These are phyloP conservation scores for Eimeria sp. DNA, from an alignment of 169 alveolate species.

Conservation along the genomic window DNA sequence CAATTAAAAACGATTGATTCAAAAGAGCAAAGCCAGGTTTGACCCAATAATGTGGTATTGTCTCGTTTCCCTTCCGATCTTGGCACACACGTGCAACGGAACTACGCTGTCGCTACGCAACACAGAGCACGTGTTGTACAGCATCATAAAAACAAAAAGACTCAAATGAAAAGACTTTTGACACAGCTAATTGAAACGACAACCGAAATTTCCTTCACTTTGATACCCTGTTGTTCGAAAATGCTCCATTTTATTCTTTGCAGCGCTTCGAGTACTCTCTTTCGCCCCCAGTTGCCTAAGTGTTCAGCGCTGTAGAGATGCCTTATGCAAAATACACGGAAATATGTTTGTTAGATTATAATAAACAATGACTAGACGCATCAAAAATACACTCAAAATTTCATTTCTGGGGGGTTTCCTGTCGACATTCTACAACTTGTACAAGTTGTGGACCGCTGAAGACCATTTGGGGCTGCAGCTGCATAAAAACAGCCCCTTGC, in stretches of 20 bases:
- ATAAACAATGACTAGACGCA: too few relatives aligned
- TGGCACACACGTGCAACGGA: not conserved
- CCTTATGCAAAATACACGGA: too few relatives aligned
- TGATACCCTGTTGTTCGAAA: too few relatives aligned
- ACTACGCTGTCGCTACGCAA: not conserved
- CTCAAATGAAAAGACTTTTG: too few relatives aligned
- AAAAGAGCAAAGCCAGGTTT: not conserved
- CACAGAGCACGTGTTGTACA: not conserved
- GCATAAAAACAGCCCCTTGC: not conserved
- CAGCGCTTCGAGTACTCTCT: too few relatives aligned
- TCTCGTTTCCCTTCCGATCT: not conserved
- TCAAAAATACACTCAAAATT: too few relatives aligned
- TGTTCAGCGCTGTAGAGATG: too few relatives aligned
- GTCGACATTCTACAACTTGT: not conserved
- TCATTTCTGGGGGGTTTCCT: not conserved
- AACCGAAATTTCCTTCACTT: too few relatives aligned
- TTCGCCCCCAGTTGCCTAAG: too few relatives aligned
- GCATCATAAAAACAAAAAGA: not conserved
- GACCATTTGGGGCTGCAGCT: slow-evolving; percentile 49
- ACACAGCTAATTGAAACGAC: too few relatives aligned
- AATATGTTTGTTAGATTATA: too few relatives aligned
- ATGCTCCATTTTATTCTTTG: too few relatives aligned
- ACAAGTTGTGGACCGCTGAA: not conserved
- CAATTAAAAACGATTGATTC: not conserved
- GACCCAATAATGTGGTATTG: not conserved